A percentile compares a stretch with the other conserved stretches of the same genome.
These are phyloP conservation scores for Entoloma clypeatum DNA, from an alignment of 1,284 basidiomycete species.

Conservation along the genomic window DNA sequence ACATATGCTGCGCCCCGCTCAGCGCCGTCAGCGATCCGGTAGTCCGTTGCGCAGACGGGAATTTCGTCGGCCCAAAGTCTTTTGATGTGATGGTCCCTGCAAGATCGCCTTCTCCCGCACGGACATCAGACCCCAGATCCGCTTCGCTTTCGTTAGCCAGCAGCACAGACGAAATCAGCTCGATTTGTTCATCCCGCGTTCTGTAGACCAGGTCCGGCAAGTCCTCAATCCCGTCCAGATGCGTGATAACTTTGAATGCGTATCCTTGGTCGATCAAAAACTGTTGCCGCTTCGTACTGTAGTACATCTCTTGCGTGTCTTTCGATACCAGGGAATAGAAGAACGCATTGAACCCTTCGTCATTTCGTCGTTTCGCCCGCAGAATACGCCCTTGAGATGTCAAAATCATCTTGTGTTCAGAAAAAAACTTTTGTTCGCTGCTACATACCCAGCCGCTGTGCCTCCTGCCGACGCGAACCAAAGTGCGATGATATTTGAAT, in stretches of 20 bases:
- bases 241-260: slow-evolving; percentile 99
- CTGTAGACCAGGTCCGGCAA: slow-evolving; percentile 91
- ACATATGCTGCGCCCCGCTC: slow-evolving; percentile 87
- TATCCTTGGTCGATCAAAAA: slow-evolving; percentile 99
- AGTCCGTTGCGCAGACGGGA: slow-evolving; percentile 76
- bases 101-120: slow-evolving; percentile 73
- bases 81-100: slow-evolving; percentile 77
- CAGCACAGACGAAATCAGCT: slow-evolving; percentile 88
- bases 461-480: slow-evolving; percentile 96
- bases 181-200: slow-evolving; percentile 91
- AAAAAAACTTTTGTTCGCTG: neutral
- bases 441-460: slow-evolving; percentile 82
- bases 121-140: slow-evolving; percentile 83
- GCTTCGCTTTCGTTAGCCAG: slow-evolving; percentile 90
- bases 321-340: slow-evolving; percentile 99
- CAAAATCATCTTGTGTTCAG: neutral
- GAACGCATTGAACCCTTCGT: slow-evolving; percentile 99
- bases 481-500: slow-evolving; percentile 99
- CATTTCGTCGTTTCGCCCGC: slow-evolving; percentile 95
- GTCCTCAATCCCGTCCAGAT: slow-evolving; percentile 87
- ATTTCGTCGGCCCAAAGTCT: slow-evolving; percentile 62
- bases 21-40: slow-evolving; percentile 83
- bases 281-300: slow-evolving; percentile 98
- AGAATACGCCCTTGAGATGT: slow-evolving; percentile 76
- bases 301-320: slow-evolving; percentile 99